These are phyloP conservation scores for Tanacetum coccineum DNA, from an alignment of 129 eudicot species.

Conservation along the genomic window DNA sequence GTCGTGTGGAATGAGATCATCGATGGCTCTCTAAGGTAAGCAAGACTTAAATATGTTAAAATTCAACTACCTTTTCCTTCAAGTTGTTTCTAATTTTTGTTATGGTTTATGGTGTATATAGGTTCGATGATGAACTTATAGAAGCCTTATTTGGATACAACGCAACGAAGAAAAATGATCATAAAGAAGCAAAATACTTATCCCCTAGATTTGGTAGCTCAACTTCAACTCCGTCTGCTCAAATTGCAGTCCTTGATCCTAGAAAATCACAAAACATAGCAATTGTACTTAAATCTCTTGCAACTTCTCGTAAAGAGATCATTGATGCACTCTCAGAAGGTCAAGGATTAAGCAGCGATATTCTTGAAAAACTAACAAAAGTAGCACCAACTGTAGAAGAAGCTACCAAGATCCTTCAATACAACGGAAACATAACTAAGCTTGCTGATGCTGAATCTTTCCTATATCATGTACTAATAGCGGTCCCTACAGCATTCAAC, in stretches of 20 bases:
- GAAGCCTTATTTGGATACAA: constrained; percentile 73
- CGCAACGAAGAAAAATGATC: constrained; percentile 27
- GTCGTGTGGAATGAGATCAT: constrained; percentile 80
- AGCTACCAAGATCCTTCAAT: constrained; percentile 60
- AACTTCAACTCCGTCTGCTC: constrained; percentile 37
- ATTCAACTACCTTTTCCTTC: neutral
- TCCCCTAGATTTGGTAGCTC: constrained; percentile 34
- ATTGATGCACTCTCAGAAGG: constrained; percentile 61
- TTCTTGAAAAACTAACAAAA: constrained; percentile 72
- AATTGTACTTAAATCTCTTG: constrained; percentile 65
- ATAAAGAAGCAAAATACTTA: constrained; percentile 25
- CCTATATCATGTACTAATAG: constrained; percentile 57
- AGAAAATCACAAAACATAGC: constrained; percentile 75
- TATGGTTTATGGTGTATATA: constrained; percentile 11
- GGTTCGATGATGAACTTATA: constrained; percentile 72
- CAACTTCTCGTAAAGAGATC: constrained; percentile 58
- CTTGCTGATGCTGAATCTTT: constrained; percentile 80
- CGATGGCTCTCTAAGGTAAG: constrained; percentile 68
- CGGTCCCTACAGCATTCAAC: constrained; percentile 64
- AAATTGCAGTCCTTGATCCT: constrained; percentile 54
- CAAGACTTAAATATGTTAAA: neutral
- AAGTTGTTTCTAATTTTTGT: neutral
- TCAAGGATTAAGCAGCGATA: constrained; percentile 47
- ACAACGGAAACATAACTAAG: constrained; percentile 49
- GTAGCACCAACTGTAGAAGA: constrained; percentile 64